phyloP scores from a whole-genome alignment of 495 filamentous ascomycete species.

The Trichoderma parareesei region DNA sequence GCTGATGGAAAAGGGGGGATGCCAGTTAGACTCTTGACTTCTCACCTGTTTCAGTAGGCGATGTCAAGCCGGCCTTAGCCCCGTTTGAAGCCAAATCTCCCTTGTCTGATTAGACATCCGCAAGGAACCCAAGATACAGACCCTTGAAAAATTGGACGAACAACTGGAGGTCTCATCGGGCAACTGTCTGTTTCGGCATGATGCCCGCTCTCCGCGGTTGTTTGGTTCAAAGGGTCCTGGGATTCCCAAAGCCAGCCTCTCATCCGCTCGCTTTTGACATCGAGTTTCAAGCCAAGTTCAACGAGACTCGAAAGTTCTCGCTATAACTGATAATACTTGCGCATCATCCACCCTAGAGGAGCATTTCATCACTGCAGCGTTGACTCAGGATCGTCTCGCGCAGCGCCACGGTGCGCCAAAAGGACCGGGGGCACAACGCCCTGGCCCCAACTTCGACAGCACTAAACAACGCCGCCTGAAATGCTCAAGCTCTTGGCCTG shows the following conservation, averaged over 20 bases:
- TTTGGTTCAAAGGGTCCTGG: background rate
- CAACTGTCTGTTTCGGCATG: background rate
- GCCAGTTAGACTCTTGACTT: background rate
- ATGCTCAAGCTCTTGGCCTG: background rate
- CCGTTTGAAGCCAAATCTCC: background rate
- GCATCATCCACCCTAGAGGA: background rate
- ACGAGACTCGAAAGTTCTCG: background rate
- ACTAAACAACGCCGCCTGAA: constrained; percentile 1
- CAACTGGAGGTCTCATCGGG: background rate
- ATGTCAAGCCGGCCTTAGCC: background rate
- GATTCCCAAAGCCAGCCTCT: background rate
- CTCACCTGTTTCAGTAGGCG: background rate
- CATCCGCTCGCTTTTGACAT: background rate
- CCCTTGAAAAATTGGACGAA: background rate
- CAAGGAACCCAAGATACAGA: background rate
- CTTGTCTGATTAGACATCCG: background rate
- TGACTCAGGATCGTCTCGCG: background rate
- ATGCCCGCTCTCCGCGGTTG: background rate
- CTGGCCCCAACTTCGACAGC: background rate
- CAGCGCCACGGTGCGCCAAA: background rate
- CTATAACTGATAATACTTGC: too few relatives aligned
- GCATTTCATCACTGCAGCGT: background rate
- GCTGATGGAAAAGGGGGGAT: background rate
- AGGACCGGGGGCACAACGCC: background rate
- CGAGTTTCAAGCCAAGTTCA: background rate